Evolutionary conservation across 176 grass and related monocot genomes (phyloP), one percentile per base, ranked within the genome.

Genomic region (Tillandsia leiboldiana): DNA sequence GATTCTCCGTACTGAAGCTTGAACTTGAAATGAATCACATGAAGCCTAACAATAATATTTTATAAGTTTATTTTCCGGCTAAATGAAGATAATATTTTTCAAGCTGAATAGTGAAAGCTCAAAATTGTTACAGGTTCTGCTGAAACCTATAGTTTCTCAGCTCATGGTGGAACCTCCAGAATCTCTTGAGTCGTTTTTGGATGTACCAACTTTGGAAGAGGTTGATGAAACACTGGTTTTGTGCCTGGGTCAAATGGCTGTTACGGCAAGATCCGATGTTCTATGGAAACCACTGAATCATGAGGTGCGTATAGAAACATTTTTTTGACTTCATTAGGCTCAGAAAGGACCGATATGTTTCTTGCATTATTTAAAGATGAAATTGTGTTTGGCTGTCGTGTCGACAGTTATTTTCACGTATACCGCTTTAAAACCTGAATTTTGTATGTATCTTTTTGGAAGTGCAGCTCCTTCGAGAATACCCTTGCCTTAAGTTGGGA

Each of bases 211-310:
- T 20, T 73, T 82, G 58, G 84, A 97, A 70, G 88, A 92, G 85
- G 87, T 96, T 29, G 83, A 96, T 61, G 93, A 89, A 64, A 65
- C 65, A 63, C 61, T 96, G 70, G 71, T 96, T 59, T 70, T 87
- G 26, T 96, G 88, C 73, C 76, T 96, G 42, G 93, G 89, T 48
- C 93, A 97, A 82, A 97, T 97, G 93, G 86, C 89, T 59, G 74
- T 92, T n/a, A 92, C 86, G 67, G 86, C 86, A 11, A 79, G 69
- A 15, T 90, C 93, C 10, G 89, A 97, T 81, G 86, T 90, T 84
- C 74, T 97, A 69, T 92, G 86, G 89, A 97, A 97, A 61, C 89
- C 88, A 77, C 86, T 97, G 64, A 97, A 90, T 71, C 89, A 97
- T 75, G 93, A 97, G 84, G 93, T 97, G 23, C n/a, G 85, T 66